Conservation (phyloP, 305 asterid species). For the Solanum hybrid region DNA sequence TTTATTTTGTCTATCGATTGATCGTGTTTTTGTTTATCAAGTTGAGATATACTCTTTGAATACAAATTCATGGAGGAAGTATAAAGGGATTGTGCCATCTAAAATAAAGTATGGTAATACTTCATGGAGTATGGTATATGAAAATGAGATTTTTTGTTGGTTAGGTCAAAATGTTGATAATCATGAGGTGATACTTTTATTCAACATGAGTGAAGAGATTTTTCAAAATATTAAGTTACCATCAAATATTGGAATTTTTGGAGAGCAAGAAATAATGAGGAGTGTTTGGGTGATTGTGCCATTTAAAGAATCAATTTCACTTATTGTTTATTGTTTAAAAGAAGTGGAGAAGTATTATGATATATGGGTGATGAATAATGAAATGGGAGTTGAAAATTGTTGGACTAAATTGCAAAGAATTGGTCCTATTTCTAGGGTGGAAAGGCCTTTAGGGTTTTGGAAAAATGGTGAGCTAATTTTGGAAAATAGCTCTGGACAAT, state of each 20-base stretch:
- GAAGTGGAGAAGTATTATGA: conserved; percentile 31
- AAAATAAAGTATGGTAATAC: conserved; percentile 31
- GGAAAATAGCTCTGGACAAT: conserved; percentile 30
- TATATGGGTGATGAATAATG: conserved; percentile 33
- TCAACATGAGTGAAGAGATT: conserved; percentile 25
- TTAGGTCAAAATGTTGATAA: conserved; percentile 38
- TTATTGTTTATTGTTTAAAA: conserved; percentile 32
- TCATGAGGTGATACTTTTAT: conserved; percentile 41
- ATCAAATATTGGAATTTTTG: conserved; percentile 16
- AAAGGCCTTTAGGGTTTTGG: conserved; percentile 51
- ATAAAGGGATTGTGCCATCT: conserved; percentile 24
- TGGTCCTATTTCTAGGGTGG: conserved; percentile 40
- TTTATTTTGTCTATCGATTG: conserved; percentile 22
- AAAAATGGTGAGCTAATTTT: conserved; percentile 20
- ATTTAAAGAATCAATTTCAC: conserved; percentile 25
- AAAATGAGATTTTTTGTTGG: conserved; percentile 41
- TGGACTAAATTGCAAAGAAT: conserved; percentile 33
- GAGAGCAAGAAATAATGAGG: conserved; percentile 23
- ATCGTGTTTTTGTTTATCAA: conserved; percentile 16
- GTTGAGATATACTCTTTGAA: conserved; percentile 37
- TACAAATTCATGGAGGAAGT: conserved; percentile 31
- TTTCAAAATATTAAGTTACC: conserved; percentile 42
- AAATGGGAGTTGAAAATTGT: background rate
- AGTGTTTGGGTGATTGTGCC: conserved; percentile 40
- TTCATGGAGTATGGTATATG: conserved; percentile 43